Base-by-base conservation (phyloP, 2,329 filamentous ascomycete species). In the Penicillium decumbens region DNA sequence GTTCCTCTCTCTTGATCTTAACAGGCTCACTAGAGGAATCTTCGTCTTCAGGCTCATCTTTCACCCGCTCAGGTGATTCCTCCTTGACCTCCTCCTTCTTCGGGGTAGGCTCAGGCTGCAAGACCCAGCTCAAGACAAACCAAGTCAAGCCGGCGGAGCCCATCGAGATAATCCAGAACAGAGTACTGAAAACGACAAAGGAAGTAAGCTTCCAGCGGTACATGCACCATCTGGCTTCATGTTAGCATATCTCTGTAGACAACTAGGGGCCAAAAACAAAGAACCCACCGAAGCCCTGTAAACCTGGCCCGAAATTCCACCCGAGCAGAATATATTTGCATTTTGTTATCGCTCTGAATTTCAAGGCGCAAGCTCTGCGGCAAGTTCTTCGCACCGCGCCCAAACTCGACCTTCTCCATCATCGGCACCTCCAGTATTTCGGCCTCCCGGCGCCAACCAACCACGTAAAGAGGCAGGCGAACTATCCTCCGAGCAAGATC, bases 81-180 rank as follows among this genome's bases (percentile, higher is more conserved):
- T 51, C 63, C 49, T 70, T 69, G 45, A 64, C 49, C 38, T 60
- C 57, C 23, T 66, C 27, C 6, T 28, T 9, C 27, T 28, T 28
- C 8, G 7, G 65, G 40, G 62, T 54, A 9, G 45, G 50, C 27
- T 47, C 54, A 27, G 51, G 53, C 24, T 49, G 52, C 50, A 77
- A 63, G 38, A 74, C 61, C 29, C 73, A 72, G 7, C 67, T 75
- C 18, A 88, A 59, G 0, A 79, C 40, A 1, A 79, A 66, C 85
- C 88, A 95, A 0, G 80, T 83, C 0, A 84, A 32, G 1, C 77
- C 74, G 66, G 87, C 80, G 37, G 84, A 85, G 0, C 82, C 56
- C 61, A 95, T 77, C 64, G 92, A 89, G 10, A 82, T 81, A 1
- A 74, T 65, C 89, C 91, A 97, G 69, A 96, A 96, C 0, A 81